Evolutionary conservation across 2,329 filamentous ascomycete genomes (phyloP).

Genomic region (Botrytis hyacinthi): DNA sequence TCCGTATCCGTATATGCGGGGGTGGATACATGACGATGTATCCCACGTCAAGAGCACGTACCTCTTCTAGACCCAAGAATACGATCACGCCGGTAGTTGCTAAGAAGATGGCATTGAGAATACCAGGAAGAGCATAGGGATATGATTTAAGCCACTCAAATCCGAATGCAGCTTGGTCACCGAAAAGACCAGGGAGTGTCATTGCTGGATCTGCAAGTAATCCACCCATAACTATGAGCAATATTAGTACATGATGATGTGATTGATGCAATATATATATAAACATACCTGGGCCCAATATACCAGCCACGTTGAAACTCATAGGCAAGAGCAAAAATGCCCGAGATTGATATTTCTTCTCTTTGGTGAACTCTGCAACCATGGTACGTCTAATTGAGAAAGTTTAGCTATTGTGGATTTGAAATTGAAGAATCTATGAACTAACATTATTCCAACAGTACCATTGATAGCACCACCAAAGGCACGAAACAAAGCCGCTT

Average conservation of each 20-base stretch:
- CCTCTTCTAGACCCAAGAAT: conserved; percentile 38
- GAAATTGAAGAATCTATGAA: conserved; percentile 41
- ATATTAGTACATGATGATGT: conserved; percentile 17
- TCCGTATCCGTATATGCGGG: not conserved
- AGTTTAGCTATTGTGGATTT: not conserved
- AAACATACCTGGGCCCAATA: conserved; percentile 54
- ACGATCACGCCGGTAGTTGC: conserved; percentile 36
- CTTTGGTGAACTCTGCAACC: conserved; percentile 66
- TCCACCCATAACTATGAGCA: conserved; percentile 40
- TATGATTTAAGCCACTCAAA: conserved; percentile 40
- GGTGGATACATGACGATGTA: not conserved
- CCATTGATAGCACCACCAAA: conserved; percentile 74
- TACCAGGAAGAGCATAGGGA: conserved; percentile 45
- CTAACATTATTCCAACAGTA: conserved; percentile 68
- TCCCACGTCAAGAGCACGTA: conserved; percentile 8
- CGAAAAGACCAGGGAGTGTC: conserved; percentile 37
- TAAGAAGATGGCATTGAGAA: conserved; percentile 40
- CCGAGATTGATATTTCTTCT: conserved; percentile 57
- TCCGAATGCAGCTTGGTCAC: conserved; percentile 41
- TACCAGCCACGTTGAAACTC: conserved; percentile 61
- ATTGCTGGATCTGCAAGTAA: conserved; percentile 44
- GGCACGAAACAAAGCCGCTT: conserved; percentile 74
- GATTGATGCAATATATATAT: conserved; percentile 3
- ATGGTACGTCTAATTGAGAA: conserved; percentile 57
- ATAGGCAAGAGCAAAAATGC: conserved; percentile 50